phyloP scores from a whole-genome alignment of 352 stramenopile species.

The Phytophthora rubi region DNA sequence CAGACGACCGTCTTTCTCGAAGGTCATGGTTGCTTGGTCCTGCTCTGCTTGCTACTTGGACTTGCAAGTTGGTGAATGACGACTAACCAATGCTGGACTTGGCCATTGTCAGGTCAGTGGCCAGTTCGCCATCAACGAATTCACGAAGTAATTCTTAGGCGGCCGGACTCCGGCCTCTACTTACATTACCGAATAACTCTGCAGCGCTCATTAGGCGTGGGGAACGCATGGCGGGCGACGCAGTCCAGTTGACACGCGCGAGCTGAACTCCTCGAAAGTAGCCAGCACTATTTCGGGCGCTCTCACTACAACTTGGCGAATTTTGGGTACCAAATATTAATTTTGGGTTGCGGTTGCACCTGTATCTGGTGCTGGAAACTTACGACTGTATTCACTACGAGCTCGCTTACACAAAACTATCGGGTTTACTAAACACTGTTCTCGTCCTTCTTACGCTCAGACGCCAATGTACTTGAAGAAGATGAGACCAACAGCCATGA shows the following conservation, averaged over 20 bases:
- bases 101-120: constrained; percentile 10
- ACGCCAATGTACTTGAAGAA: constrained; percentile 85
- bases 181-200: not conserved
- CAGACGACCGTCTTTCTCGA: constrained; percentile 23
- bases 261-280: constrained; percentile 10
- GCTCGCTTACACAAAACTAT: constrained; percentile 16
- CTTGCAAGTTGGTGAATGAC: constrained; percentile 21
- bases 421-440: constrained; percentile 20
- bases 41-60: not conserved
- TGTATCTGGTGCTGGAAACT: not conserved
- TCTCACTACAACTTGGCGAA: not conserved
- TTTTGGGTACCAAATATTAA: not conserved
- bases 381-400: constrained; percentile 22
- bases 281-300: not conserved
- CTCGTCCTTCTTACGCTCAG: not conserved
- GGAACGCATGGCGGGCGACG: not conserved
- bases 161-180: too few relatives aligned
- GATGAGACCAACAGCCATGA: constrained; percentile 90
- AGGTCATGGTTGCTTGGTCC: constrained; percentile 5
- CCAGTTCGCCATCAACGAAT: constrained; percentile 21
- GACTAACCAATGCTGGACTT: constrained; percentile 10
- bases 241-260: constrained; percentile 13
- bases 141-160: constrained; percentile 1
- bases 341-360: not conserved
- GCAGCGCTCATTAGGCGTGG: constrained; percentile 5